Base-by-base conservation (phyloP, 2,329 filamentous ascomycete genomes). In the Sporothrix pseudoabietina region DNA sequence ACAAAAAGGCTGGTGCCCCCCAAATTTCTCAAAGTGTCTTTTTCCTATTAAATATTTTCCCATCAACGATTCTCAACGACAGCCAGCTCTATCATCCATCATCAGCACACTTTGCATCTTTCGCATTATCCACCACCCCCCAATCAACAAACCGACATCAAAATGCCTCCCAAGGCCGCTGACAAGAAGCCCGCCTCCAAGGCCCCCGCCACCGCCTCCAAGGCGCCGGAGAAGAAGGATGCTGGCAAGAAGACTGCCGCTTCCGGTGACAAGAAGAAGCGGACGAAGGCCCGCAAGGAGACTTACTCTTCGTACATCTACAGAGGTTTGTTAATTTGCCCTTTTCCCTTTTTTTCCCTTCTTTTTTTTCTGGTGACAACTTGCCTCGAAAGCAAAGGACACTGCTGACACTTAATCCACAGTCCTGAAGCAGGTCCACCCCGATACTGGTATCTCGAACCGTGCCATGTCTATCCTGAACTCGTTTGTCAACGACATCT, bases 221-320 rank as follows among this genome's bases (percentile, higher is more conserved):
- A 90, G 87, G 87, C 87, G 77, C 87, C 87, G 74, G 94, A 98
- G 91, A 98, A 98, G 92, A 98, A 98, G 92, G 95, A 98, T 87
- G 96, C 95, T 78, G 96, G 95, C 88, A 99, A 99, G 93, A 99
- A 98, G 92, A 98, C 96, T 69, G 94, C 95, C 75, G 90, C 94
- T 76, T 90, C 93, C 82, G 96, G 96, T 77, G 96, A 98, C 80
- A 98, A 98, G 94, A 99, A 99, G 93, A 99, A 98, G 94, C 94
- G 96, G 83, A 97, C 94, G 88, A 99, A 99, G 94, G 93, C 94
- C 79, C 92, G 96, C 87, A 98, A 98, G 92, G 96, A 99, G 90
- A 99, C 96, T n/a, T 99, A 99, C 89, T 97, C 93, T 79, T 97
- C 94, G 73, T 99, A 99, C 90, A 99, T 99, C 87, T 99, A 98